These are phyloP conservation scores for Cercospora sojina DNA, from an alignment of 2,329 filamentous ascomycete genomes.

Conservation along the genomic window DNA sequence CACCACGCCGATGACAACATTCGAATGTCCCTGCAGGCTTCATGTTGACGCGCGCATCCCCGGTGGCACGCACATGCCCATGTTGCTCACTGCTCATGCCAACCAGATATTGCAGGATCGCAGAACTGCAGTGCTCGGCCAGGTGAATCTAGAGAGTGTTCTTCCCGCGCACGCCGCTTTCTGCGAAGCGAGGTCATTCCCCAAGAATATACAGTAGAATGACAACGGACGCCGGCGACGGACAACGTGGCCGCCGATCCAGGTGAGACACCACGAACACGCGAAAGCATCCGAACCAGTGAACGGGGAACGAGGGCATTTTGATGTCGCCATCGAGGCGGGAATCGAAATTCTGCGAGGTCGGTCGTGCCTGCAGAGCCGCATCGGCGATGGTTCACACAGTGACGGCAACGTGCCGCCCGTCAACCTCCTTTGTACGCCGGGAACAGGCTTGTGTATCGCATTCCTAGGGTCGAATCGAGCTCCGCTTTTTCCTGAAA, in stretches of 20 bases:
- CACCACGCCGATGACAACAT: no score
- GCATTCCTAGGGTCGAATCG: not conserved
- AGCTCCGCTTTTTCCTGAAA: not conserved
- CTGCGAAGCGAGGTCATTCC: not conserved
- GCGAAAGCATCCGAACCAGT: not conserved
- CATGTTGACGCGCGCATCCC: not conserved
- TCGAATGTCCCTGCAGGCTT: not conserved
- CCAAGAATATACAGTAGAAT: not conserved
- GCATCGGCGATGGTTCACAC: slow-evolving; percentile 12
- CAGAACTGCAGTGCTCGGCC: not conserved
- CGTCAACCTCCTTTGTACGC: not conserved
- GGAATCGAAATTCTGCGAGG: not conserved
- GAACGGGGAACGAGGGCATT: not conserved
- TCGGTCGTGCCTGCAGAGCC: not conserved
- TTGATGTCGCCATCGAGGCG: not conserved
- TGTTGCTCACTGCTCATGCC: not conserved
- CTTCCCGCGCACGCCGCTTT: not conserved
- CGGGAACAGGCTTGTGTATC: not conserved
- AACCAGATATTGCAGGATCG: not conserved
- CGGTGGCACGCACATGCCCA: not conserved
- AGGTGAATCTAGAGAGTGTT: not conserved
- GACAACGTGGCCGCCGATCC: not conserved
- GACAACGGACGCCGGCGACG: not conserved
- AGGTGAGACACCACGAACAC: not conserved
- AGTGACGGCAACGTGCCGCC: slow-evolving; percentile 1